Evolutionary conservation across 176 grass and related monocot species (phyloP).

Genomic region (Phoenix roebelenii): DNA sequence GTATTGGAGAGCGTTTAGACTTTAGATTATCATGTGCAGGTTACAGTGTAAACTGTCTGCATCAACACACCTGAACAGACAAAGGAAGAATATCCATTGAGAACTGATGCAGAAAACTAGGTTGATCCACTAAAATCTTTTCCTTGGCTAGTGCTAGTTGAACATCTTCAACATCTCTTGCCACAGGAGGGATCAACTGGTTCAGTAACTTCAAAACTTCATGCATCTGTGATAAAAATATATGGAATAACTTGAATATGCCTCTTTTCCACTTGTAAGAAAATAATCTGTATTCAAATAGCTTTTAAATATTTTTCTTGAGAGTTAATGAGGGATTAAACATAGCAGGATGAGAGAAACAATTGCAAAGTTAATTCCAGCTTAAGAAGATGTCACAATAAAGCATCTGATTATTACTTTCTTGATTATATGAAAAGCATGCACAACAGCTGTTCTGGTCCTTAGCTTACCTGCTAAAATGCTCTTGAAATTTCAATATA

Average conservation of each 20-base stretch:
- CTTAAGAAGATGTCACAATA: no score
- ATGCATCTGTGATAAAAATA: constrained; percentile 36
- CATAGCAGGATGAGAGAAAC: no score
- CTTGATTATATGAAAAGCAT: no score
- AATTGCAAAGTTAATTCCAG: no score
- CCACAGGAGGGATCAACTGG: constrained; percentile 63
- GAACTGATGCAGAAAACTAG: constrained; percentile 71
- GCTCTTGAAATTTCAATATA: no score
- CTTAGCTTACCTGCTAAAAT: no score
- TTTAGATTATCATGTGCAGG: constrained; percentile 3
- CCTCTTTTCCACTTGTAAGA: no score
- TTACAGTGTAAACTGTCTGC: constrained; percentile 7
- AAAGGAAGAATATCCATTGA: constrained; percentile 73
- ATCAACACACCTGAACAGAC: constrained; percentile 79
- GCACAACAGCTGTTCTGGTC: no score
- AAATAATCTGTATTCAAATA: no score
- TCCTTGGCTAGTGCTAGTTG: constrained; percentile 64
- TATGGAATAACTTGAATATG: neutral
- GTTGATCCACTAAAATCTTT: constrained; percentile 71
- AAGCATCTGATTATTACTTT: no score
- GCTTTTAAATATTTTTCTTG: no score
- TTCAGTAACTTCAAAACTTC: constrained; percentile 89
- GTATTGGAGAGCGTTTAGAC: neutral
- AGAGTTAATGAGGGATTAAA: no score
- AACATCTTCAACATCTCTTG: constrained; percentile 43